A percentile compares a stretch with the other conserved stretches of the same genome.
Evolutionary conservation across 2,329 filamentous ascomycete genomes (phyloP).

Genomic region (Plenodomus lindquistii): DNA sequence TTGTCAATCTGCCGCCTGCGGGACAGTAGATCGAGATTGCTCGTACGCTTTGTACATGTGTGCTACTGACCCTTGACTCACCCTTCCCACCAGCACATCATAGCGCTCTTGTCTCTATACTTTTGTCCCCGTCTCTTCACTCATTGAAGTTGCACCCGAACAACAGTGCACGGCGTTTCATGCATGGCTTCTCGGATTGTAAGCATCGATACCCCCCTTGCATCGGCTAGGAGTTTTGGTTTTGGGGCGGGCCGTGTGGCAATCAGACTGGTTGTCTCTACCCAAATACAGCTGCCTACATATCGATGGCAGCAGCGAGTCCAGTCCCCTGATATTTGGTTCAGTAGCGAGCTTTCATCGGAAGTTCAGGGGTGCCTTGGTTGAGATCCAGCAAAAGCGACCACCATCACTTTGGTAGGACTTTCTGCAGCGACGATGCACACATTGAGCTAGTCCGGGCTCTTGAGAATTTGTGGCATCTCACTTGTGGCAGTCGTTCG

Average conservation of each 20-base stretch:
- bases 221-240: slow-evolving; percentile 19
- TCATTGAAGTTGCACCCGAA: slow-evolving; percentile 7
- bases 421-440: too few relatives aligned
- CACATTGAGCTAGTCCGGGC: too few relatives aligned
- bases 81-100: background rate
- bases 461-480: too few relatives aligned
- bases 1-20: slow-evolving; percentile 38
- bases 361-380: too few relatives aligned
- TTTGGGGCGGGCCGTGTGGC: background rate
- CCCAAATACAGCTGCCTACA: too few relatives aligned
- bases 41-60: background rate
- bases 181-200: slow-evolving; percentile 13
- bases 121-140: slow-evolving; percentile 1
- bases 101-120: slow-evolving; percentile 3
- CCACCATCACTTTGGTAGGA: too few relatives aligned
- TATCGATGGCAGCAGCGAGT: too few relatives aligned
- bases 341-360: too few relatives aligned
- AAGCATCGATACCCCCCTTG: slow-evolving; percentile 32
- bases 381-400: too few relatives aligned
- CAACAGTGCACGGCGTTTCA: slow-evolving; percentile 16
- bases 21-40: background rate
- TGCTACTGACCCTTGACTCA: background rate
- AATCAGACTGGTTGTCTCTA: too few relatives aligned
- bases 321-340: too few relatives aligned
- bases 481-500: too few relatives aligned